Evolutionary conservation across 2,329 filamentous ascomycete species (phyloP), one percentile per base, ranked within the genome.

Genomic region (Simplicillium sp.): DNA sequence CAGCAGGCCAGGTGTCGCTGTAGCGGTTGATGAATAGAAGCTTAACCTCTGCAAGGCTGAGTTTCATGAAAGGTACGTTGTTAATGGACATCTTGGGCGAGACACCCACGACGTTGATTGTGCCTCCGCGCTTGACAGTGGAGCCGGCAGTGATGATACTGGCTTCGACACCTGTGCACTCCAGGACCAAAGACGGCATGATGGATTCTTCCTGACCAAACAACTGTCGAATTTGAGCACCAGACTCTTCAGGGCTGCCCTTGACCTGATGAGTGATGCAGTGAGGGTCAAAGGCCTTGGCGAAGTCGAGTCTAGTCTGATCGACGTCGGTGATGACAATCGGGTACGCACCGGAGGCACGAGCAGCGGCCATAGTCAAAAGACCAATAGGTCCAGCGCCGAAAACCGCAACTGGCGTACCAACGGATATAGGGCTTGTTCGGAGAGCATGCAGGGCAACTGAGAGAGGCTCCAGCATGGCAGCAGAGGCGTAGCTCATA

Each of bases 1-100:
- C 81, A 0, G 73, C 70, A 0, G 80, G 80, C 80, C 81, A 85
- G 0, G 80, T 84, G 51, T 84, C 78, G 33, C 71, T 67, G 54
- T 84, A 85, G 7, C 81, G 68, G 55, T 85, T 84, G 54, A 84
- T 84, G 59, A 85, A 85, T 31, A 72, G 75, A 18, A 85, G 63
- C 48, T 83, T 46, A 44, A 73, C 71, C 65, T 81, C 77, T 4
- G 74, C 72, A 31, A 81, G 54, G 3, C 73, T 79, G 15, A 82
- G 50, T 52, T 82, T 76, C 78, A 82, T 82, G 46, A 82, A 82
- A 0, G 77, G 78, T 18, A 81, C 48, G 45, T 82, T 80, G 46
- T 83, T 77, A 73, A 82, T 79, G 7, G 74, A 64, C 18, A 70
- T 61, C 46, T 64, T 71, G 2, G 78, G 78, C 15, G 34, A 36